These are phyloP conservation scores for Candida methanosorbosa DNA, from an alignment of 805 yeast species.

Conservation along the genomic window DNA sequence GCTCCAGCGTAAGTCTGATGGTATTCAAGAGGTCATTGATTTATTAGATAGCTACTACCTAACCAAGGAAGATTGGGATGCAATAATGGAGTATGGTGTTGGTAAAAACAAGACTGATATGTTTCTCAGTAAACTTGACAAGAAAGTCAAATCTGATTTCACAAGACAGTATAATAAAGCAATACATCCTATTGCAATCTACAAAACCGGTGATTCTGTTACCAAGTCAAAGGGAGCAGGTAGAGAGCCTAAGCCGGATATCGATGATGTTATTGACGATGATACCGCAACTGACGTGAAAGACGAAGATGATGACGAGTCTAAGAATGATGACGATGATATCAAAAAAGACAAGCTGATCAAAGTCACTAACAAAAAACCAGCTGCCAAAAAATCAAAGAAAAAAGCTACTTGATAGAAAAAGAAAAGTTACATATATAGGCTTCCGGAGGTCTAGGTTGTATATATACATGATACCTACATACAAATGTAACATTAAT, in stretches of 20 bases:
- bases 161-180: conserved; percentile 74
- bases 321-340: conserved; percentile 37
- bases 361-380: conserved; percentile 31
- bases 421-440: no score
- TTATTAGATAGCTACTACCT: conserved; percentile 78
- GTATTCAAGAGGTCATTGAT: conserved; percentile 56
- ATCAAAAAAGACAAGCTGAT: conserved; percentile 55
- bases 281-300: conserved; percentile 31
- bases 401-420: neutral
- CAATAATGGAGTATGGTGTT: conserved; percentile 72
- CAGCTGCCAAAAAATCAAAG: neutral
- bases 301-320: conserved; percentile 34
- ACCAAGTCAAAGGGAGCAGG: conserved; percentile 23
- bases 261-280: conserved; percentile 64
- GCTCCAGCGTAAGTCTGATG: conserved; percentile 44
- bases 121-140: conserved; percentile 52
- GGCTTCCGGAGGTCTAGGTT: no score
- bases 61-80: conserved; percentile 90
- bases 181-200: conserved; percentile 80
- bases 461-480: no score
- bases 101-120: conserved; percentile 42
- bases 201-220: conserved; percentile 60
- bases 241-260: conserved; percentile 39
- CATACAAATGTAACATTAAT: no score
- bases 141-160: conserved; percentile 76